Base-by-base conservation (phyloP, 306 rosid species). In the Leucaena leucocephala region DNA sequence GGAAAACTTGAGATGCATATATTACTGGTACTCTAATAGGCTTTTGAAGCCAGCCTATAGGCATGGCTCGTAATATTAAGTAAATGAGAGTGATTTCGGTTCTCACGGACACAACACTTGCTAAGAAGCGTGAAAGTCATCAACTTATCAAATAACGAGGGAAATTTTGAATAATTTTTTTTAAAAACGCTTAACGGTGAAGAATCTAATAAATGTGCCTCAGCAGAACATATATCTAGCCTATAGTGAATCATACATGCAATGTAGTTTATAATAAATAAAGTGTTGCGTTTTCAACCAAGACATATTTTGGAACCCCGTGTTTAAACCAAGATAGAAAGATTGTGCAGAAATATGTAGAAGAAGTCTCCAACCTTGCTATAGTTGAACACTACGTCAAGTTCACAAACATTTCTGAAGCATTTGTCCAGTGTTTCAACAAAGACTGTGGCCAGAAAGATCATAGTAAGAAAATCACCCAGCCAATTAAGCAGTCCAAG, bases 401-500 rank as follows among this genome's bases (percentile, higher is more conserved):
- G 92, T 93, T 96, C 98, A 22, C 99, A 93, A 36, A 96, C 97
- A 81, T 96, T 96, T 88, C 82, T 90, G 94, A 93, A 91, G 94
- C 97, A 96, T 82, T 92, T 96, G 89, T 93, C 98, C 92, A 95
- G 63, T 17, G 97, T 91, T 89, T 96, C 99, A 78, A 96, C 99
- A 72, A 96, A 89, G 76, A 96, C 99, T 96, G 98, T 76, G 79
- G 64, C 49, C 78, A 85, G 68, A 33, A 78, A 85, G 80, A 40
- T 38, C 34, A 35, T 48, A 73, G 83, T 78, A 64, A 88, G 85
- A 35, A 74, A 74, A 81, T 68, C 2, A 39, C 54, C 55, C 55
- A 68, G 63, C 50, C 74, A 68, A 71, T 68, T 64, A 38, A 76
- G 72, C 65, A 75, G 77, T 4, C 15, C 65, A 54, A 52, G 58